Evolutionary conservation across 2,329 filamentous ascomycete genomes (phyloP).

Genomic region (Leptographium flavum): DNA sequence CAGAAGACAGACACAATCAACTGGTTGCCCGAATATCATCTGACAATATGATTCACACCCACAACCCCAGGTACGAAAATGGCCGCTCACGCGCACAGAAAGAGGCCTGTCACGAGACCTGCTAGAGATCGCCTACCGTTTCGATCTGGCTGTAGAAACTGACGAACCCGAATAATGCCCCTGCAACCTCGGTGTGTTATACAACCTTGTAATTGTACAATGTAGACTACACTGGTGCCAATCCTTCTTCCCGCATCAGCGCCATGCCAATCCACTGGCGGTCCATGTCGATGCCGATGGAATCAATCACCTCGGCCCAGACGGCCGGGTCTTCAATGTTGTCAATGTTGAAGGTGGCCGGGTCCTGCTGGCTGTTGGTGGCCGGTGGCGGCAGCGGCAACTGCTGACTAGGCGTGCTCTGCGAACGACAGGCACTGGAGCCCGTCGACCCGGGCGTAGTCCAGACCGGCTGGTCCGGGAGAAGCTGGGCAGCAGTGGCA

Average conservation of each 20-base stretch:
- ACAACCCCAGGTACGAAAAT: no score
- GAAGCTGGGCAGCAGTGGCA: not conserved
- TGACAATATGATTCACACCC: no score
- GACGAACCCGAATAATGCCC: no score
- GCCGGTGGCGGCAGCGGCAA: not conserved
- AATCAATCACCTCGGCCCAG: conserved; percentile 3
- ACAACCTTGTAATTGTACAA: no score
- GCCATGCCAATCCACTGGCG: conserved; percentile 3
- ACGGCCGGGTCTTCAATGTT: not conserved
- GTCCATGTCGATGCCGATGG: conserved; percentile 3
- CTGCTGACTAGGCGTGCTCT: not conserved
- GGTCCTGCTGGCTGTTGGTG: not conserved
- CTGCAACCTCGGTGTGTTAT: no score
- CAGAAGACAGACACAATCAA: no score
- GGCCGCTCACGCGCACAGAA: no score
- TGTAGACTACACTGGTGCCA: no score
- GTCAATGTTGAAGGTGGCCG: not conserved
- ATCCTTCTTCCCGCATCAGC: not conserved
- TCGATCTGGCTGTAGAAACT: no score
- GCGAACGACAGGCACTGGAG: not conserved
- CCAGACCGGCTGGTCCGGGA: not conserved
- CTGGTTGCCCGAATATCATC: no score
- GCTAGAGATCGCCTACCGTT: no score
- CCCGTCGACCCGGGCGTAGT: not conserved
- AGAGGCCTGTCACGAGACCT: no score